Evolutionary conservation across 176 grass and related monocot genomes (phyloP), one percentile per base, ranked within the genome.

Genomic region (Juncus effusus): DNA sequence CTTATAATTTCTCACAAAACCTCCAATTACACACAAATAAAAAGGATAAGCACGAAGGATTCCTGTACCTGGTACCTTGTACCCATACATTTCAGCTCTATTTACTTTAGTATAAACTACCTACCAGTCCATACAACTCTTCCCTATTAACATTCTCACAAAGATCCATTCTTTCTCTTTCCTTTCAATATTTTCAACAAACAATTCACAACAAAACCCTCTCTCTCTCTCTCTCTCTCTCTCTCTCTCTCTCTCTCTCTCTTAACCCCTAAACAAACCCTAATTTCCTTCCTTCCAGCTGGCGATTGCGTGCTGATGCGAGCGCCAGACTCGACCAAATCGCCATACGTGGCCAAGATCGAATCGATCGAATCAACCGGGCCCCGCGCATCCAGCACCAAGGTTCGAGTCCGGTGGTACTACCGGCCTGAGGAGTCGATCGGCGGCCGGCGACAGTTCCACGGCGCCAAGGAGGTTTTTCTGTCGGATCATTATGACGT

Each of bases 341-440:
- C 80, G 40, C 90, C 86, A 1, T 95, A 95, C 54, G 90, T 95
- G 62, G 66, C 90, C 54, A 90, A 66, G 53, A 64, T 95, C 4
- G 90, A 95, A 58, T 57, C 78, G 16, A 95, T 95, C 60, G 90
- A 95, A 63, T 85, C 83, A 54, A 77, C 79, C 66, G 83, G 79
- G 13, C 69, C 87, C 47, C 80, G 90, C 44, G 80, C 80, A 13
- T 90, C 90, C 13, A 90, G 86, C 73, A 83, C 86, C 44, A 95
- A 84, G 82, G 90, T 95, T 39, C 75, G 86, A 28, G 90, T 95
- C 40, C 83, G 90, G 9, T 95, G 90, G 90, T 95, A 95, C 51
- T 97, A 97, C 68, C 80, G 93, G 15, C 93, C 93, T 41, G 93
- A 97, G 68, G 93, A 97, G 49, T 97, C 93, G 7, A 90, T 90